Percentiles rank a stretch among this genome's conserved stretches.
Evolutionary conservation across 768 basidiomycete species (phyloP).

Genomic region (Amyloporia xantha): DNA sequence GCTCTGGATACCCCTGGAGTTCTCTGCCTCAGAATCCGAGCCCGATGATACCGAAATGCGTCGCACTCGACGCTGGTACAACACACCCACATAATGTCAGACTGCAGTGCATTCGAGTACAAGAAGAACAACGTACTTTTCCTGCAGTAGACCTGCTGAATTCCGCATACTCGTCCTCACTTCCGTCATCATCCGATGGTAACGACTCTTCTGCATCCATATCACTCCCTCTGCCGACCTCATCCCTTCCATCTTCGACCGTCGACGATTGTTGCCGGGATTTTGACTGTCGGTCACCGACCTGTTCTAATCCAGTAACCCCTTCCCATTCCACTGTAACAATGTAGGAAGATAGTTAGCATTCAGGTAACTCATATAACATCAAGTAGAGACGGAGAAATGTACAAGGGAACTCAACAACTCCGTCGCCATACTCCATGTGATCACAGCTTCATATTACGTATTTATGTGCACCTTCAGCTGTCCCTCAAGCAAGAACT

Average conservation of each 20-base stretch:
- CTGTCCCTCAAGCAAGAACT: neutral
- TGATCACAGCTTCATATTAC: neutral
- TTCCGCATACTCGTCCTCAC: constrained; percentile 67
- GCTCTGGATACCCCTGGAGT: constrained; percentile 7
- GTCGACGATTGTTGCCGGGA: neutral
- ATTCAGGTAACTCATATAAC: neutral
- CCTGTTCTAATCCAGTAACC: constrained; percentile 46
- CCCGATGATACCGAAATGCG: constrained; percentile 35
- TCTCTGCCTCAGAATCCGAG: constrained; percentile 14
- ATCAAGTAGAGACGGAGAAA: neutral
- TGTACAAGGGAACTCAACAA: neutral
- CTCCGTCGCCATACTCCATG: neutral
- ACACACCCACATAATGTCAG: constrained; percentile 10
- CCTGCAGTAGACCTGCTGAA: constrained; percentile 19
- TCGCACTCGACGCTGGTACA: constrained; percentile 37
- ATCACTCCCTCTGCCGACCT: constrained; percentile 27
- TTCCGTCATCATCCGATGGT: constrained; percentile 29
- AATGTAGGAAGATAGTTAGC: constrained; percentile 23
- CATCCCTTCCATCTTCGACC: neutral
- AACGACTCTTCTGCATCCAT: constrained; percentile 36
- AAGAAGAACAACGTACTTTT: constrained; percentile 38
- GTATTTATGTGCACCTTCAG: neutral
- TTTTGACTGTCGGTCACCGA: neutral
- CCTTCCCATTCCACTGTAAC: constrained; percentile 71
- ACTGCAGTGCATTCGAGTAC: neutral